These are phyloP conservation scores for Macroventuria anomochaeta DNA, from an alignment of 2,329 filamentous ascomycete genomes.

Conservation along the genomic window DNA sequence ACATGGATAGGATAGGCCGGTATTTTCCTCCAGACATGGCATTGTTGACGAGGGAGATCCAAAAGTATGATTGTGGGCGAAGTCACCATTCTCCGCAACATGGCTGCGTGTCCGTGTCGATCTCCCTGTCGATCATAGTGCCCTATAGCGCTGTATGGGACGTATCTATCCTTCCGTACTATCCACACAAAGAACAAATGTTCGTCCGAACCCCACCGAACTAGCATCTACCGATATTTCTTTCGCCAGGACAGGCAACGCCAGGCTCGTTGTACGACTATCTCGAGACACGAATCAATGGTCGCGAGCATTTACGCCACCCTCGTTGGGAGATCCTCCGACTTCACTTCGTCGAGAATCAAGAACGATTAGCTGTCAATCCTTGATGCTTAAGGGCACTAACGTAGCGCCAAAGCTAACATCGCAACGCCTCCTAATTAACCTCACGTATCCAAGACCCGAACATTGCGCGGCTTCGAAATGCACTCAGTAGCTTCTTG, in stretches of 20 bases:
- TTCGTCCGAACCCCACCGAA: not conserved
- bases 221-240: not conserved
- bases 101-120: not conserved
- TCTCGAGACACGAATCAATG: not conserved
- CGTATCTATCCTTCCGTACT: slow-evolving; percentile 1
- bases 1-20: not conserved
- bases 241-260: not conserved
- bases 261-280: not conserved
- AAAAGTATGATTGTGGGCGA: not conserved
- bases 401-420: not conserved
- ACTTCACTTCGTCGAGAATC: not conserved
- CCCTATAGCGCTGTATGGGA: not conserved
- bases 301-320: too few species aligned
- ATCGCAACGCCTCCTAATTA: not conserved
- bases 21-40: not conserved
- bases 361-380: not conserved
- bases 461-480: not conserved
- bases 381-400: not conserved
- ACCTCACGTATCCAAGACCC: not conserved
- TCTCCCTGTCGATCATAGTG: slow-evolving; percentile 12
- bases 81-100: not conserved
- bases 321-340: not conserved
- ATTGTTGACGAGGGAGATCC: not conserved
- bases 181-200: not conserved
- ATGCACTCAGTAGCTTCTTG: not conserved